These are phyloP conservation scores for Avicennia marina DNA, from an alignment of 257 asterid species.

Conservation along the genomic window DNA sequence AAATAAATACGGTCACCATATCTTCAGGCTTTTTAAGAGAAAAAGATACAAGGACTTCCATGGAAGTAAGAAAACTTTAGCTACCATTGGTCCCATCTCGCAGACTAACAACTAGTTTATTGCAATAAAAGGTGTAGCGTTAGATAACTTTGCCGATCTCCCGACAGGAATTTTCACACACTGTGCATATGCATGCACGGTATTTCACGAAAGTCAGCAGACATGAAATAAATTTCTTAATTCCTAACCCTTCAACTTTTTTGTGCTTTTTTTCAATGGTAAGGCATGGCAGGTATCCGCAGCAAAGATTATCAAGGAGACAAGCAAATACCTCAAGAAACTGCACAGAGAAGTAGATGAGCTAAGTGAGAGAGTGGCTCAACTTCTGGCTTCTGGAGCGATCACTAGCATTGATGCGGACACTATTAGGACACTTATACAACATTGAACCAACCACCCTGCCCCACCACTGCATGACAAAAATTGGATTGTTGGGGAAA, in stretches of 20 bases:
- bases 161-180: not conserved
- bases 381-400: constrained; percentile 42
- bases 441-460: too few species aligned
- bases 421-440: constrained; percentile 11
- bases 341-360: constrained; percentile 68
- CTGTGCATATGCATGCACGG: not conserved
- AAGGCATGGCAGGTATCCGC: constrained; percentile 21
- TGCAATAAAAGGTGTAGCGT: not conserved
- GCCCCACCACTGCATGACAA: too few species aligned
- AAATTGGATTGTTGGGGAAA: too few species aligned
- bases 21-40: not conserved
- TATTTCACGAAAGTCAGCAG: not conserved
- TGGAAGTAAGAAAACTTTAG: not conserved
- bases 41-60: not conserved
- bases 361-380: constrained; percentile 51
- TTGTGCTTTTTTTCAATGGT: too few species aligned
- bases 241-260: not conserved
- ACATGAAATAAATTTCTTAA: not conserved
- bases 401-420: constrained; percentile 31
- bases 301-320: constrained; percentile 50
- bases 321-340: constrained; percentile 52
- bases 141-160: not conserved
- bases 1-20: too few species aligned
- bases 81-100: not conserved
- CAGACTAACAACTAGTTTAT: not conserved